phyloP scores from a whole-genome alignment of 768 basidiomycete species.

The Rhodosporidiobolus odoratus region DNA sequence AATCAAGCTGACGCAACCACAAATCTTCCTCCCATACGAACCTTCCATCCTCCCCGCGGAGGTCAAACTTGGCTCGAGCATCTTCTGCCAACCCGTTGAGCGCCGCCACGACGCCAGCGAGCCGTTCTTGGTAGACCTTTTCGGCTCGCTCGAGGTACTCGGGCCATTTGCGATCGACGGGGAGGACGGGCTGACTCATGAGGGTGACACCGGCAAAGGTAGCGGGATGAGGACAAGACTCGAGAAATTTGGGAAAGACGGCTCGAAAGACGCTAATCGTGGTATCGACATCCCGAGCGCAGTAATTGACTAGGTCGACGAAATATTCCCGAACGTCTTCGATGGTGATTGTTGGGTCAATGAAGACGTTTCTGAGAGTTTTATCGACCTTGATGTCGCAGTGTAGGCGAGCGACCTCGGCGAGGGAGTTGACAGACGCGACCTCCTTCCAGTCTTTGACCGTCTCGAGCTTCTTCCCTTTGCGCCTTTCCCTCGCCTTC shows the following conservation, averaged over 20 bases:
- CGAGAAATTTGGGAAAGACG: constrained; percentile 73
- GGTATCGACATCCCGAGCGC: constrained; percentile 72
- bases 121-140: constrained; percentile 63
- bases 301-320: constrained; percentile 60
- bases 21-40: constrained; percentile 59
- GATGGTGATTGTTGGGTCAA: constrained; percentile 49
- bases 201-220: constrained; percentile 82
- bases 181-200: constrained; percentile 87
- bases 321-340: constrained; percentile 54
- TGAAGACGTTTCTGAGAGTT: constrained; percentile 66
- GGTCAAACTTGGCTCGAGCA: constrained; percentile 51
- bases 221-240: constrained; percentile 82
- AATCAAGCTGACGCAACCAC: constrained; percentile 74
- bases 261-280: constrained; percentile 74
- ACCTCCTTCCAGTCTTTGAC: constrained; percentile 73
- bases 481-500: not conserved
- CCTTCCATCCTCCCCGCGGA: constrained; percentile 45
- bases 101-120: constrained; percentile 57
- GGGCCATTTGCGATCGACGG: constrained; percentile 87
- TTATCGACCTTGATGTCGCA: constrained; percentile 77
- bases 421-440: constrained; percentile 83
- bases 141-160: constrained; percentile 74
- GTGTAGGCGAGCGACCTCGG: constrained; percentile 84
- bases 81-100: constrained; percentile 66
- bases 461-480: constrained; percentile 20